These are phyloP conservation scores for Penicillium dipodomyicola DNA, from an alignment of 495 filamentous ascomycete species.

Conservation along the genomic window DNA sequence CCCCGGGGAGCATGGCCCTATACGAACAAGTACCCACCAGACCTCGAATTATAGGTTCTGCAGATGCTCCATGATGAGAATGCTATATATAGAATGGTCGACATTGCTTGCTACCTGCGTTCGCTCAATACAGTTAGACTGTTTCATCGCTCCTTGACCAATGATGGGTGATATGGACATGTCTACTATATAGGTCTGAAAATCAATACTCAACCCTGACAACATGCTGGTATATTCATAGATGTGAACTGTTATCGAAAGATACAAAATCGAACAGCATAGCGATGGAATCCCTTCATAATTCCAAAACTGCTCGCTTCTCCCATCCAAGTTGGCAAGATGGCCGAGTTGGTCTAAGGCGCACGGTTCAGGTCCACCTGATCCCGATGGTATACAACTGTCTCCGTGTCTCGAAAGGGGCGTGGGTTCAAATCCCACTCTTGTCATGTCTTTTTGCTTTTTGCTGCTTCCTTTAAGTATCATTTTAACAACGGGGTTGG, in stretches of 20 bases:
- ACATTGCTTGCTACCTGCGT: neutral
- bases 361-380: slow-evolving; percentile 31
- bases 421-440: slow-evolving; percentile 36
- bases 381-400: slow-evolving; percentile 19
- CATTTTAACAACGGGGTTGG: too few relatives aligned
- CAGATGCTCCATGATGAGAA: neutral
- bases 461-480: too few relatives aligned
- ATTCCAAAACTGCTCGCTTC: neutral
- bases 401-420: slow-evolving; percentile 21
- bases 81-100: neutral
- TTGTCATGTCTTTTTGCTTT: slow-evolving; percentile 18
- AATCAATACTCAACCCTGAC: too few relatives aligned
- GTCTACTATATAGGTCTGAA: too few relatives aligned
- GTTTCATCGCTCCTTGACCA: too few relatives aligned
- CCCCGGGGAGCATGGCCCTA: neutral
- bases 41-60: neutral
- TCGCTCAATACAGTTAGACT: too few relatives aligned
- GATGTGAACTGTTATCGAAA: too few relatives aligned
- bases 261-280: too few relatives aligned
- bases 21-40: neutral
- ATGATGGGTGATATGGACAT: too few relatives aligned
- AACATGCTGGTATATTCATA: too few relatives aligned
- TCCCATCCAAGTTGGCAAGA: slow-evolving; percentile 19
- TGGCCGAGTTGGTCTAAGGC: slow-evolving; percentile 36
- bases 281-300: neutral